Percentiles rank a stretch among this genome's conserved stretches.
These are phyloP conservation scores for Vaccinium vitisidaea DNA, from an alignment of 148 eudicot genomes.

Conservation along the genomic window DNA sequence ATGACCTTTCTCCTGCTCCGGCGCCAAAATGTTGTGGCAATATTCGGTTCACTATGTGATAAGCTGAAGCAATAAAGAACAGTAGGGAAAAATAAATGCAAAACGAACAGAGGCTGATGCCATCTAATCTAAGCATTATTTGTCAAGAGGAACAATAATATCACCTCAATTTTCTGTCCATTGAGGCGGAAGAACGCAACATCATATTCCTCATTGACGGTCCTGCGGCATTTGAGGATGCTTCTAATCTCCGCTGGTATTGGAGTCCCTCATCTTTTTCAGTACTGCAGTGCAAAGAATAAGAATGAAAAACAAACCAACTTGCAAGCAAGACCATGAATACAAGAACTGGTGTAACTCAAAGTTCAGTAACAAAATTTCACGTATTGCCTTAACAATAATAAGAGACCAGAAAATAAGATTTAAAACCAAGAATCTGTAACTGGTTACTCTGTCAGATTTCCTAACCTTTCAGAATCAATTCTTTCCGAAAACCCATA, in stretches of 20 bases:
- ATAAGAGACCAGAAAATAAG: background rate
- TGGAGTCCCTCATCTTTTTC: conserved; percentile 75
- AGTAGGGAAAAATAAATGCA: conserved; percentile 1
- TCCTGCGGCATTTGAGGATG: conserved; percentile 51
- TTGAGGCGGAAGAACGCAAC: conserved; percentile 58
- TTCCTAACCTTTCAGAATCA: conserved; percentile 75
- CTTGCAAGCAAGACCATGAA: background rate
- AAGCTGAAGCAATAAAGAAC: conserved; percentile 48
- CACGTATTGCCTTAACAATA: background rate
- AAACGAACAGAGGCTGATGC: background rate
- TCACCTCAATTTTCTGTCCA: conserved; percentile 64
- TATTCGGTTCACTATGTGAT: conserved; percentile 85
- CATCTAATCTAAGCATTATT: background rate
- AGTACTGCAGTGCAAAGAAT: conserved; percentile 42
- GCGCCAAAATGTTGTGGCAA: conserved; percentile 84
- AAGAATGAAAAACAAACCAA: conserved; percentile 8
- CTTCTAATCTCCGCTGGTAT: conserved; percentile 57
- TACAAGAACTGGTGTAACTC: background rate
- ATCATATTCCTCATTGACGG: conserved; percentile 70
- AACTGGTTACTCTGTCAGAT: background rate
- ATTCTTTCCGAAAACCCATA: conserved; percentile 70
- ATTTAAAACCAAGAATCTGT: background rate
- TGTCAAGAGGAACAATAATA: conserved; percentile 2
- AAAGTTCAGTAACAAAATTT: background rate
- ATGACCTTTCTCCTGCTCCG: conserved; percentile 89